Evolutionary conservation across 345 rosid species (phyloP), one percentile per base, ranked within the genome.

Genomic region (Hirschfeldia incana): DNA sequence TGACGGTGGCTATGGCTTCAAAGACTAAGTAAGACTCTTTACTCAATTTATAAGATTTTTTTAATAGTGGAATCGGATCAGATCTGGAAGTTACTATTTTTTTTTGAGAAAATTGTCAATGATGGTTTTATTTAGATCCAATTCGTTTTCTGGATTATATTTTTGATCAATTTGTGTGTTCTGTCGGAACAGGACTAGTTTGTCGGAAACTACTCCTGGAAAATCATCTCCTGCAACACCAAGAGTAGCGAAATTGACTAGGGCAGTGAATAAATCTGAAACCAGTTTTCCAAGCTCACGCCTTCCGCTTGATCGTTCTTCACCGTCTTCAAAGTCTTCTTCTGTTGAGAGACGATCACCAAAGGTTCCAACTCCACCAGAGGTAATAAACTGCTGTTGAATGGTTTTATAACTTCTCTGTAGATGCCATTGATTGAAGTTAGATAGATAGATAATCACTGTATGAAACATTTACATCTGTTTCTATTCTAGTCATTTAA

Each of bases 191-290:
- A 95, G 99, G 88, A 84, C 94, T 73, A 81, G 87, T 72, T 72
- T 88, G 58, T 84, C 88, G 34, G 98, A 95, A 80, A 87, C 77
- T 28, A 60, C 99, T 82, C 88, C 92, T 44, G 83, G 70, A 69
- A 93, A 90, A 83, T 76, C 87, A 57, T 89, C 95, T 17, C 92
- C 90, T 8, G 89, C 91, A 28, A 87, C 94, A 72, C 91, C 98
- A 2, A 87, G 87, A 84, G 84, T 86, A 28, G 84, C 92, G 57
- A 89, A 88, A 74, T 36, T 86, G 67, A 87, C 82, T 34, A 84
- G 88, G 44, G 85, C 89, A 73, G 78, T 77, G 63, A 65, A 80
- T 71, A 94, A 89, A 82, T 82, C 94, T 13, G 97, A 91, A 5
- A 51, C 89, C 62, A 92, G 83, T 78, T 85, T 92, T 49, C 93